phyloP scores from a whole-genome alignment of 345 rosid species.

The Noccaea bulbosa region DNA sequence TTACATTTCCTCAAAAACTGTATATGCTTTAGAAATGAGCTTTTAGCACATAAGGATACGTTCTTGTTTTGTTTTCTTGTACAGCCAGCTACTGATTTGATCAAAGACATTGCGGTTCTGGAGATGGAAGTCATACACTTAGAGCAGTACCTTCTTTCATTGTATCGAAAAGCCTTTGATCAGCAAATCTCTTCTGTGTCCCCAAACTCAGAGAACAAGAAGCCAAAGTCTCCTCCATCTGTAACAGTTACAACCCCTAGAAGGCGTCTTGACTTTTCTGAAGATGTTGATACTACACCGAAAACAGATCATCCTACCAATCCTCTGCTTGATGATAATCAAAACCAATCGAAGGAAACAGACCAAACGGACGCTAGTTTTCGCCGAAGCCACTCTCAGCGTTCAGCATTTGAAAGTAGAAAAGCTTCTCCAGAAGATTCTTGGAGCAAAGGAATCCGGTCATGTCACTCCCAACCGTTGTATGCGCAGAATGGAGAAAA shows the following conservation, averaged over 20 bases:
- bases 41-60: constrained; percentile 5
- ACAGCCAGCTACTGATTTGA: constrained; percentile 83
- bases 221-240: constrained; percentile 51
- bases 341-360: constrained; percentile 44
- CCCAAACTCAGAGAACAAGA: constrained; percentile 55
- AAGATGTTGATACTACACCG: constrained; percentile 44
- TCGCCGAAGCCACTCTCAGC: constrained; percentile 83
- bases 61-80: constrained; percentile 22
- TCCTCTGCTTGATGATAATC: constrained; percentile 42
- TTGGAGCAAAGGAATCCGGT: constrained; percentile 59
- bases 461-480: constrained; percentile 84
- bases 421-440: constrained; percentile 58
- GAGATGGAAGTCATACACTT: constrained; percentile 91
- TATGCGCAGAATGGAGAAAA: constrained; percentile 71
- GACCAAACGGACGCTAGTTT: constrained; percentile 57
- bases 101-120: constrained; percentile 82
- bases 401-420: constrained; percentile 55
- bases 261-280: constrained; percentile 49
- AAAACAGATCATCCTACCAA: constrained; percentile 49
- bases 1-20: constrained; percentile 16
- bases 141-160: constrained; percentile 88
- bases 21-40: constrained; percentile 15
- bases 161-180: constrained; percentile 88
- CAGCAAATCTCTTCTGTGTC: constrained; percentile 59
- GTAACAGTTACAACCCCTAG: constrained; percentile 49